A percentile compares a stretch with the other conserved stretches of the same genome.
phyloP scores from a whole-genome alignment of 495 filamentous ascomycete genomes.

The Neurospora sp. region DNA sequence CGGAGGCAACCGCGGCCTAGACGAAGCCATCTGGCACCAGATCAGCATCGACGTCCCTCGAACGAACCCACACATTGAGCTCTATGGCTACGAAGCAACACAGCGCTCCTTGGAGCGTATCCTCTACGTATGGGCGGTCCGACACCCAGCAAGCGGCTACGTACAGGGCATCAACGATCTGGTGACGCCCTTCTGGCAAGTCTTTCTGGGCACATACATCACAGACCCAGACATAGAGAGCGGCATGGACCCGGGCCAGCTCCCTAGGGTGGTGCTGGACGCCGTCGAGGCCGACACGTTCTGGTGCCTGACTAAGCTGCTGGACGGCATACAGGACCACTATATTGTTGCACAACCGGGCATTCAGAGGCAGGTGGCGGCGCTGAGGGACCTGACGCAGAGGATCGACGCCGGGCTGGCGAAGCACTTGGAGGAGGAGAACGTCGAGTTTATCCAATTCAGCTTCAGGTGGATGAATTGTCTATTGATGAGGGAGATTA shows the following conservation, averaged over 20 bases:
- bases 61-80: conserved; percentile 88
- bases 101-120: conserved; percentile 90
- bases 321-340: conserved; percentile 97
- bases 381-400: conserved; percentile 76
- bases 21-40: conserved; percentile 96
- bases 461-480: conserved; percentile 99
- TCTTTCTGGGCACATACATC: conserved; percentile 90
- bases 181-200: conserved; percentile 95
- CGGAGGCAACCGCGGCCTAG: conserved; percentile 53
- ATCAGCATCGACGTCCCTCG: conserved; percentile 97
- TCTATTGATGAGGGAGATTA: conserved; percentile 93
- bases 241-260: conserved; percentile 92
- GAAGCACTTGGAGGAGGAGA: conserved; percentile 78
- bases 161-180: conserved; percentile 98
- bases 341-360: conserved; percentile 97
- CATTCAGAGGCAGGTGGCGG: conserved; percentile 86
- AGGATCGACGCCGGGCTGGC: conserved; percentile 79
- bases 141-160: conserved; percentile 94
- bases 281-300: conserved; percentile 97
- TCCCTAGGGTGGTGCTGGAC: conserved; percentile 84
- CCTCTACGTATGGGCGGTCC: conserved; percentile 93
- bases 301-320: conserved; percentile 93
- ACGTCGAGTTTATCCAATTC: conserved; percentile 98
- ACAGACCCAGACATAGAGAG: conserved; percentile 84
- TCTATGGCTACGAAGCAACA: conserved; percentile 93